A percentile compares a stretch with the other conserved stretches of the same genome.
Evolutionary conservation across 2,329 filamentous ascomycete genomes (phyloP).

Genomic region (Neodidymelliopsis sp.): DNA sequence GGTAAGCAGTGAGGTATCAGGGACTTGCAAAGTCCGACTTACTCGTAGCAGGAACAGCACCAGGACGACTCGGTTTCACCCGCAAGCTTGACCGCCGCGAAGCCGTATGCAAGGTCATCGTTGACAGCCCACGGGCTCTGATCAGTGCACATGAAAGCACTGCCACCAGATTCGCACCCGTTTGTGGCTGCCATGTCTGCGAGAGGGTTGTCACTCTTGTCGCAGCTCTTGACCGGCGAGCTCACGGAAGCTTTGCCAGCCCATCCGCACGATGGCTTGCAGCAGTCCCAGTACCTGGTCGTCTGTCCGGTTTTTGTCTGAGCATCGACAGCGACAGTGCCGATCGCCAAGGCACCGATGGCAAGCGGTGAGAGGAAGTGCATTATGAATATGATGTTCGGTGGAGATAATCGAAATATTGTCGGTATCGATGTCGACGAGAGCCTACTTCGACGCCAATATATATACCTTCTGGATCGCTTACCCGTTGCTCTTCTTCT

Average conservation of each 20-base stretch:
- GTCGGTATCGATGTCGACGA: not conserved
- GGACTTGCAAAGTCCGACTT: constrained; percentile 4
- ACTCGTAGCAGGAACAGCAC: constrained; percentile 72
- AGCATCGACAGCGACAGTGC: constrained; percentile 36
- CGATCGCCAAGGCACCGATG: constrained; percentile 36
- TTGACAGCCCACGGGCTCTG: constrained; percentile 69
- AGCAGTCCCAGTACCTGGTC: constrained; percentile 65
- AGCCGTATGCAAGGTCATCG: constrained; percentile 68
- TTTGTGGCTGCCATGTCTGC: constrained; percentile 57
- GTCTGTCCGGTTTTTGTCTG: constrained; percentile 41
- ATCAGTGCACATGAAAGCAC: constrained; percentile 65
- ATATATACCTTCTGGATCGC: constrained; percentile 1
- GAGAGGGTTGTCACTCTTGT: constrained; percentile 64
- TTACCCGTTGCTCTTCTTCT: not conserved
- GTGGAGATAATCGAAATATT: not conserved
- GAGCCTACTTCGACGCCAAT: not conserved
- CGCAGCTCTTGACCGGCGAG: constrained; percentile 62
- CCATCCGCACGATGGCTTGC: constrained; percentile 73
- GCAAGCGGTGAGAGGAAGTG: constrained; percentile 40
- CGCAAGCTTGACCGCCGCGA: constrained; percentile 66
- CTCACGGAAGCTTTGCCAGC: constrained; percentile 63
- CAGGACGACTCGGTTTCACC: constrained; percentile 63
- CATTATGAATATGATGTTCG: constrained; percentile 23
- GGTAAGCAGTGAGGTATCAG: constrained; percentile 13
- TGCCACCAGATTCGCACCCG: constrained; percentile 62